Conservation (phyloP, 2,329 filamentous ascomycete genomes). For the Aspergillus latus region DNA sequence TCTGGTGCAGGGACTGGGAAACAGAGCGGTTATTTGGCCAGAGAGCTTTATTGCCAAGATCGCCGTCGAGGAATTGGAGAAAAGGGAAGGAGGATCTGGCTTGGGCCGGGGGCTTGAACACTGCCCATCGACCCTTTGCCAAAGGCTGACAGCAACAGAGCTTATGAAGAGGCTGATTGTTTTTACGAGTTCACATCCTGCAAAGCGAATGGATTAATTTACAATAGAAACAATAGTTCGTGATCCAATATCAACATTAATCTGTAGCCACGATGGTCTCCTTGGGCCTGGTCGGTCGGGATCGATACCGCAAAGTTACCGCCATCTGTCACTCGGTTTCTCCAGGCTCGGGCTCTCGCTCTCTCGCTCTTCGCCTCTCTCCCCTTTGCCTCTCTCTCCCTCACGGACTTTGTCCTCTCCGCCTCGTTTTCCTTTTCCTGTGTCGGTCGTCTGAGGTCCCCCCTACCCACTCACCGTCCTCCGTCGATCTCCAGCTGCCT, state of each 20-base stretch:
- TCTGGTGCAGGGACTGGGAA: background rate
- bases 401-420: background rate
- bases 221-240: background rate
- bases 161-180: background rate
- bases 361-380: constrained; percentile 25
- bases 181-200: background rate
- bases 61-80: background rate
- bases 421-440: constrained; percentile 20
- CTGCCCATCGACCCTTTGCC: too few species aligned
- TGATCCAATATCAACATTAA: background rate
- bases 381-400: constrained; percentile 23
- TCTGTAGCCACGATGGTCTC: background rate
- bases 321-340: too few species aligned
- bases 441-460: constrained; percentile 12
- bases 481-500: constrained; percentile 19
- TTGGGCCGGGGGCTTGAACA: too few species aligned
- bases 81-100: background rate
- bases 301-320: background rate
- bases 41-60: background rate
- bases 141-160: too few species aligned
- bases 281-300: too few species aligned
- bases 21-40: background rate
- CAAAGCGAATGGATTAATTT: background rate
- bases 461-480: constrained; percentile 19
- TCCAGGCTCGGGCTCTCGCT: too few species aligned